Conservation (phyloP, 352 stramenopile genomes). For the Globisporangium okanoganense region DNA sequence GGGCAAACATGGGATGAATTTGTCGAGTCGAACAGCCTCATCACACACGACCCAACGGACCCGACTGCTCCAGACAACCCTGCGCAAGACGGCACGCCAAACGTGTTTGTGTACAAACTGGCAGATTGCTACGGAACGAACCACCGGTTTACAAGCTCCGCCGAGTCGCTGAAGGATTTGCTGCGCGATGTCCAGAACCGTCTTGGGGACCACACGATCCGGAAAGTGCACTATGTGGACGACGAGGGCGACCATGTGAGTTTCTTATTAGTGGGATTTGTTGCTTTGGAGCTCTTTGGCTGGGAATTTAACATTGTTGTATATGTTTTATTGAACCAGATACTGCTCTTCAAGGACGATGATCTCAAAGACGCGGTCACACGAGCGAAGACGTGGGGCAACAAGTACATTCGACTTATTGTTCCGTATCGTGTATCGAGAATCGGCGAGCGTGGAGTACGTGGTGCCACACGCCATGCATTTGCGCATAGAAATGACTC, state of each 20-base stretch:
- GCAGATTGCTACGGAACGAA: constrained; percentile 79
- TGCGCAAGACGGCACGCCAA: constrained; percentile 21
- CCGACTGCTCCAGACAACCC: constrained; percentile 23
- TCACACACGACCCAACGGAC: constrained; percentile 21
- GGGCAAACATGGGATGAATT: constrained; percentile 45
- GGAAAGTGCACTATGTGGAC: constrained; percentile 76
- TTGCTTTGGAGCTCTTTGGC: not conserved
- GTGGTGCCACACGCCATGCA: constrained; percentile 29
- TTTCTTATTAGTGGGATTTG: not conserved
- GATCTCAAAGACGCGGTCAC: constrained; percentile 81
- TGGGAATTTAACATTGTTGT: constrained; percentile 4
- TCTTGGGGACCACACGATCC: constrained; percentile 71
- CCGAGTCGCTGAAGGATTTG: constrained; percentile 66
- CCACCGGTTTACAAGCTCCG: constrained; percentile 83
- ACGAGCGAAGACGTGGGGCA: constrained; percentile 70
- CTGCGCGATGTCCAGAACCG: constrained; percentile 68
- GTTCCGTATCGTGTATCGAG: constrained; percentile 44
- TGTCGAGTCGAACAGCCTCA: constrained; percentile 26
- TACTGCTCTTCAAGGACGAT: constrained; percentile 74
- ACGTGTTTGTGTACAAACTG: constrained; percentile 83
- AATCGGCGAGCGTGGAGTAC: constrained; percentile 14
- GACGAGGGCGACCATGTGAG: constrained; percentile 67
- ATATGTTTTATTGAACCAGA: constrained; percentile 21
- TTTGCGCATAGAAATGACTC: constrained; percentile 44
- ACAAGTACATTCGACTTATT: constrained; percentile 81